These are phyloP conservation scores for Linderina pennispora DNA, from an alignment of 192 early-diverging fungal species.

Conservation along the genomic window DNA sequence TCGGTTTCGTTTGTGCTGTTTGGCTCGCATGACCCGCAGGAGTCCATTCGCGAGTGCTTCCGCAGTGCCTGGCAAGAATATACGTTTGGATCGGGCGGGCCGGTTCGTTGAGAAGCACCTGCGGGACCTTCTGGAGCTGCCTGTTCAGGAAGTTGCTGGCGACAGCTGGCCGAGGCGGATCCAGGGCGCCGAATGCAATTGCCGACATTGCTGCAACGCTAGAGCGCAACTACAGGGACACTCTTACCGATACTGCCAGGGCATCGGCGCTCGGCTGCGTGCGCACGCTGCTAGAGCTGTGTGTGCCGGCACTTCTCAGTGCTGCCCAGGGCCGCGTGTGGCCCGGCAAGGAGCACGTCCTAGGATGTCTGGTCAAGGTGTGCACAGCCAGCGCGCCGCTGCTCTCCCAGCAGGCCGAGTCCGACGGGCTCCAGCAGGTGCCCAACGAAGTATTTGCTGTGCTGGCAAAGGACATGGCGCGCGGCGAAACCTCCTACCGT, in stretches of 20 bases:
- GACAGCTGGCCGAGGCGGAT: conserved; percentile 30
- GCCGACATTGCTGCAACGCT: conserved; percentile 16
- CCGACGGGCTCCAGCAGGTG: background rate
- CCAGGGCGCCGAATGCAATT: conserved; percentile 31
- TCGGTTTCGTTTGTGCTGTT: conserved; percentile 22
- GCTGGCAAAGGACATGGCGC: conserved; percentile 19
- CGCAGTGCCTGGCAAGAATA: conserved; percentile 34
- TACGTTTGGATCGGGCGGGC: conserved; percentile 15
- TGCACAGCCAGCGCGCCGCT: conserved; percentile 4
- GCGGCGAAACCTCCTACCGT: conserved; percentile 19
- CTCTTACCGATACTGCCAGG: no score
- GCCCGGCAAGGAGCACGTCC: conserved; percentile 37
- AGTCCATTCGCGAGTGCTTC: conserved; percentile 13
- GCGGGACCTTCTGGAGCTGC: conserved; percentile 14
- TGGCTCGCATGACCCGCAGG: conserved; percentile 17
- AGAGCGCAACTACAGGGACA: no score
- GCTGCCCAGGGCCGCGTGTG: conserved; percentile 28
- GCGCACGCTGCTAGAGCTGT: conserved; percentile 6
- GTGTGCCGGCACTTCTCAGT: conserved; percentile 14
- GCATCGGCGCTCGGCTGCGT: no score
- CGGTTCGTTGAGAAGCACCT: conserved; percentile 6
- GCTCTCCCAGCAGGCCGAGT: background rate
- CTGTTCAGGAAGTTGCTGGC: conserved; percentile 11
- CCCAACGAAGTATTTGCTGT: background rate
- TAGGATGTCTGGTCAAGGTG: conserved; percentile 25